Conservation (phyloP, 140 eudicot genomes). For the Anethum foeniculum region DNA sequence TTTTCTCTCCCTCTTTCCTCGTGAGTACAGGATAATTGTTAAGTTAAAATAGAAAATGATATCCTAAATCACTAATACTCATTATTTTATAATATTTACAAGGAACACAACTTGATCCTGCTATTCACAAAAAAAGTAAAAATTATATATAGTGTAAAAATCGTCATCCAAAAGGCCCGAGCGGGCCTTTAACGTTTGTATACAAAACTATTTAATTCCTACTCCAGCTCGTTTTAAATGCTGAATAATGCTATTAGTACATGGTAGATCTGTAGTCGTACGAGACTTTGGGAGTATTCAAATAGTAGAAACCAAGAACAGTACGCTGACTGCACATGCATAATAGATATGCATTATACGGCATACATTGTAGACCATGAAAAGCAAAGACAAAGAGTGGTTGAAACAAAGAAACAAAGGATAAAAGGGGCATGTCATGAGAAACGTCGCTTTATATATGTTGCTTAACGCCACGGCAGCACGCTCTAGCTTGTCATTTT, state of each 20-base stretch:
- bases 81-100: no score
- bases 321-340: background rate
- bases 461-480: conserved; percentile 80
- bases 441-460: conserved; percentile 16
- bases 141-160: no score
- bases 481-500: conserved; percentile 7
- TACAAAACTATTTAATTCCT: no score
- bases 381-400: background rate
- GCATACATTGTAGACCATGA: background rate
- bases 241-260: background rate
- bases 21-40: no score
- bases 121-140: no score
- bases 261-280: background rate
- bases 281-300: background rate
- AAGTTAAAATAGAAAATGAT: no score
- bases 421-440: conserved; percentile 3
- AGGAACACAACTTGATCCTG: no score
- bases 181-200: no score
- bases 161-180: no score
- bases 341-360: background rate
- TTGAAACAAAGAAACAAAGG: background rate
- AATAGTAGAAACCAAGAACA: background rate
- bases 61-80: no score
- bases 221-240: background rate
- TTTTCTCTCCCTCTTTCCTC: no score